Evolutionary conservation across 2,329 filamentous ascomycete genomes (phyloP), one percentile per base, ranked within the genome.

Genomic region (Trematosphaeria pertusa): DNA sequence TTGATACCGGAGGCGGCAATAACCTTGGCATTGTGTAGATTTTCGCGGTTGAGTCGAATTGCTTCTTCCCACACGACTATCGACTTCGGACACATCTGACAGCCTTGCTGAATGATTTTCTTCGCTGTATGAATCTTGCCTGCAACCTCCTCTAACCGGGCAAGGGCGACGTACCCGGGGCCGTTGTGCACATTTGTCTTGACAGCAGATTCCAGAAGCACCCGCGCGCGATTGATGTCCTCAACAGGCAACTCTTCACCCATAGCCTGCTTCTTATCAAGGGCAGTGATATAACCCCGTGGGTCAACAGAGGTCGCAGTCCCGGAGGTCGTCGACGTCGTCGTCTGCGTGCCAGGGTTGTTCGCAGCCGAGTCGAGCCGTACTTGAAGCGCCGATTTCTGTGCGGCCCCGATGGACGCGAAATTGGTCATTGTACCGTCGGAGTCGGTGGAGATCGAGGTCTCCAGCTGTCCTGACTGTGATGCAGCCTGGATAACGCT

Each of bases 371-470:
- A 89, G 62, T 97, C 93, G 32, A 99, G 79, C 58, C 90, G 87
- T n/a, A 95, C 93, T 69, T 96, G 88, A 42, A 99, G 81, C 31
- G 97, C 94, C 73, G 96, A 97, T 76, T 97, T 91, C 75, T 94
- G 86, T 15, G 94, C 95, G 34, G 92, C 91, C 73, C 95, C 94
- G 54, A 99, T 97, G 71, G 96, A 89, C 34, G 93, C 93, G 69
- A 99, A 99, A 69, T 99, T 97, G 9, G 93, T 99, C 84, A 96
- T 94, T 1, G 91, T 96, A 2, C 93, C 92, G 64, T 96, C 91
- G 15, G 73, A 76, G 9, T 76, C 74, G 50, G 65, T 44, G 34
- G 86, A 81, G n/a, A 99, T 86, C 0, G 90, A 95, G 1, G 91
- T 94, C 37, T 91, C 88, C 56, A 97, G 83, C 67, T 97, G 89